phyloP scores from a whole-genome alignment of 2,329 filamentous ascomycete species.

The Apiospora koreana region DNA sequence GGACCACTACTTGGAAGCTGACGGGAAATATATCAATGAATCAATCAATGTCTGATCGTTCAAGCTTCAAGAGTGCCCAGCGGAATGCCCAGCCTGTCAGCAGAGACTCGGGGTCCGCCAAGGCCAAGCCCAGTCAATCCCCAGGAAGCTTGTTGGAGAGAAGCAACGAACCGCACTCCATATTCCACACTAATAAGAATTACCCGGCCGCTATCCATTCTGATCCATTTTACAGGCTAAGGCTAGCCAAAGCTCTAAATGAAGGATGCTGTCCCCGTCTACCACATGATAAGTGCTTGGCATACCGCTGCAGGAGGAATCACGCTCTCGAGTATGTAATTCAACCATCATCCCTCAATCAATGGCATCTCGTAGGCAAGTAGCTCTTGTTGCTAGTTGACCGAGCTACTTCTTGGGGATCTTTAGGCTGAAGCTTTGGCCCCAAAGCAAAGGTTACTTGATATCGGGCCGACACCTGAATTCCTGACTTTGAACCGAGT shows the following conservation, averaged over 20 bases:
- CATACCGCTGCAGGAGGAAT: not conserved
- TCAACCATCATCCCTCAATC: not conserved
- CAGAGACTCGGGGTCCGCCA: not conserved
- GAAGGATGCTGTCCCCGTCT: not conserved
- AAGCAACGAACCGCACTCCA: not conserved
- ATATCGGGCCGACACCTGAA: not conserved
- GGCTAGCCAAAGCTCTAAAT: not conserved
- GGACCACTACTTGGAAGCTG: too few species aligned
- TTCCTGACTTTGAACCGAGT: not conserved
- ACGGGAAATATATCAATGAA: too few species aligned
- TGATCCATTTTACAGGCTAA: not conserved
- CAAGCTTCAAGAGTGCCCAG: not conserved
- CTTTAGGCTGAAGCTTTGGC: not conserved
- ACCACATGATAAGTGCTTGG: not conserved
- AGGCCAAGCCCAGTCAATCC: not conserved
- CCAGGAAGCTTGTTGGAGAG: constrained; percentile 7
- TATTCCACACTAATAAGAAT: not conserved
- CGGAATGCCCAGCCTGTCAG: not conserved
- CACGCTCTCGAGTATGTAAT: not conserved
- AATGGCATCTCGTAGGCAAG: not conserved
- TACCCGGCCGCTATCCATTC: not conserved
- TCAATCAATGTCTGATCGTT: too few species aligned
- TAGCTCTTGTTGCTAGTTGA: not conserved
- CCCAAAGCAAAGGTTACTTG: not conserved
- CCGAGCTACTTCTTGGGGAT: not conserved